Evolutionary conservation across 345 rosid genomes (phyloP).

Genomic region (Acer campestre): DNA sequence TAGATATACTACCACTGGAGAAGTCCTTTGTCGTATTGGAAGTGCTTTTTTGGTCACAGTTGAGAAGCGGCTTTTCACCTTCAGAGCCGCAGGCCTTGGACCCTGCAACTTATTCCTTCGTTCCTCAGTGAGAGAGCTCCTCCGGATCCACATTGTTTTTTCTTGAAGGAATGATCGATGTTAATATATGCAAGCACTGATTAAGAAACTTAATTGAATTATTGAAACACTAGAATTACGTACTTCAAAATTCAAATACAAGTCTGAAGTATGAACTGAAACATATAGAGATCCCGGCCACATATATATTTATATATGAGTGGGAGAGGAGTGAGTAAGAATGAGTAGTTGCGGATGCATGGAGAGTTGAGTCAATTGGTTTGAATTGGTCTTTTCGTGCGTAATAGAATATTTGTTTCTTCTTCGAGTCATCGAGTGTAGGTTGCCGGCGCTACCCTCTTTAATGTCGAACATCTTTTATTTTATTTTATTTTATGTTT

Average conservation of each 20-base stretch:
- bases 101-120: slow-evolving; percentile 14
- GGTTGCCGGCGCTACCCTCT: not conserved
- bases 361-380: not conserved
- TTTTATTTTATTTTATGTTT: too few species aligned
- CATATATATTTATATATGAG: not conserved
- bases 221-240: too few species aligned
- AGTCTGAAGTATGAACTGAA: too few species aligned
- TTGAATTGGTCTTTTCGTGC: not conserved
- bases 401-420: not conserved
- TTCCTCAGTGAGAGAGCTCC: not conserved
- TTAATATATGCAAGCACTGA: too few species aligned
- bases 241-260: too few species aligned
- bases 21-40: not conserved
- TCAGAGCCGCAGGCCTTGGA: slow-evolving; percentile 21
- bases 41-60: slow-evolving; percentile 6
- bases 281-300: not conserved
- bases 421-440: too few species aligned
- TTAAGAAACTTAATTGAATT: too few species aligned
- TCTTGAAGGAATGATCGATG: too few species aligned
- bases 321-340: not conserved
- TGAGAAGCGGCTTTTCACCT: slow-evolving; percentile 4
- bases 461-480: too few species aligned
- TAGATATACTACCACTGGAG: slow-evolving; percentile 40
- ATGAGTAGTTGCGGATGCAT: not conserved
- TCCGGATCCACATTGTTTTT: not conserved